Evolutionary conservation across 2,329 filamentous ascomycete species (phyloP).

Genomic region (Colletotrichum truncatum): DNA sequence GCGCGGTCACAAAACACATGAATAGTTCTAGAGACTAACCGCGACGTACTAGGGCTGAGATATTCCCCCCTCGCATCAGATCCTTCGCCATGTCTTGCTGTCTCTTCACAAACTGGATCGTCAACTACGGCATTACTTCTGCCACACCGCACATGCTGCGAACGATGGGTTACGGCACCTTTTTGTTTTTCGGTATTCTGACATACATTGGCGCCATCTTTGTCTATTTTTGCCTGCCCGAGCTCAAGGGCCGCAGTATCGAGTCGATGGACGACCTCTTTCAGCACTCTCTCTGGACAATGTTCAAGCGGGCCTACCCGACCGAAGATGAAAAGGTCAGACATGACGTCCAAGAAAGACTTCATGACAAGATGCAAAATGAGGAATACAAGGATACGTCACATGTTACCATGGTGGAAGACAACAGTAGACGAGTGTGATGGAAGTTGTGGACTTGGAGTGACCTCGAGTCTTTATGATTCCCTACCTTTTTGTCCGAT

Average conservation of each 20-base stretch:
- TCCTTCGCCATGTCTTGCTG: slow-evolving; percentile 37
- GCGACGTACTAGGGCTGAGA: slow-evolving; percentile 33
- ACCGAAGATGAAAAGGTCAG: slow-evolving; percentile 56
- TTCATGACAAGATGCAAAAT: background rate
- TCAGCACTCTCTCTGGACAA: slow-evolving; percentile 46
- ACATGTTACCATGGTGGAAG: slow-evolving; percentile 15
- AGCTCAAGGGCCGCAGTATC: slow-evolving; percentile 59
- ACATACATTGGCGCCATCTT: slow-evolving; percentile 39
- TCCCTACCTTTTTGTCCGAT: too few species aligned
- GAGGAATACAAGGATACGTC: background rate
- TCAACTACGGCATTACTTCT: slow-evolving; percentile 40
- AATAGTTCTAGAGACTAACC: background rate
- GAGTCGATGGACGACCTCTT: slow-evolving; percentile 61
- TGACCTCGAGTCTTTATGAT: too few species aligned
- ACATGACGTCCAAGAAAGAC: slow-evolving; percentile 8
- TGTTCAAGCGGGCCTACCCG: slow-evolving; percentile 50
- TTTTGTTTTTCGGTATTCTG: slow-evolving; percentile 26
- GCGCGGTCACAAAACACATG: too few species aligned
- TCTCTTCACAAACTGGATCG: slow-evolving; percentile 41
- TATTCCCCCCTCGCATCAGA: slow-evolving; percentile 41
- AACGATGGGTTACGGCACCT: slow-evolving; percentile 27
- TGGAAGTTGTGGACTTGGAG: too few species aligned
- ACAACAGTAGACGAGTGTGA: background rate
- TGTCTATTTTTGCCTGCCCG: slow-evolving; percentile 57
- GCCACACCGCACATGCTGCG: slow-evolving; percentile 37